These are phyloP conservation scores for Globisporangium radiosum DNA, from an alignment of 352 stramenopile species.

Conservation along the genomic window DNA sequence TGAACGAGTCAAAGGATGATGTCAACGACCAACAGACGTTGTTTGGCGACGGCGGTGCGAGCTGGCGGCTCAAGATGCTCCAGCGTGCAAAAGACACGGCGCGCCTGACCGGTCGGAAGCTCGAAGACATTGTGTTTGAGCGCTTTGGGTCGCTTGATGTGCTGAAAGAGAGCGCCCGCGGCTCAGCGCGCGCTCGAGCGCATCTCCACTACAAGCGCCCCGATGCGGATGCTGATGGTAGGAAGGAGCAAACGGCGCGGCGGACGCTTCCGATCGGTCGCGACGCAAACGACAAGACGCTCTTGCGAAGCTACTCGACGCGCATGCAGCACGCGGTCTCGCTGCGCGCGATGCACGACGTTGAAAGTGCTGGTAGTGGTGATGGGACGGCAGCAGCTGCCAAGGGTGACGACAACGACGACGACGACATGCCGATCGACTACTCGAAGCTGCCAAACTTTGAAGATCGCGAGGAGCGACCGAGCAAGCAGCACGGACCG, in stretches of 20 bases:
- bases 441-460: constrained; percentile 74
- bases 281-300: constrained; percentile 50
- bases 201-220: constrained; percentile 71
- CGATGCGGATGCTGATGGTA: constrained; percentile 10
- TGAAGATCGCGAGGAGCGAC: constrained; percentile 29
- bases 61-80: constrained; percentile 82
- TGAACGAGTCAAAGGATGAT: constrained; percentile 10
- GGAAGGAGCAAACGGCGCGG: constrained; percentile 1
- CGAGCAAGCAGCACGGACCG: no score
- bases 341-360: constrained; percentile 15
- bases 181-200: constrained; percentile 40
- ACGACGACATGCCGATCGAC: constrained; percentile 69
- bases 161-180: constrained; percentile 42
- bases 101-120: constrained; percentile 31
- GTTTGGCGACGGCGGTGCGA: constrained; percentile 70
- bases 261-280: constrained; percentile 33
- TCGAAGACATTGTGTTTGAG: constrained; percentile 60
- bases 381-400: background rate
- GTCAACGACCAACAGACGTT: constrained; percentile 18
- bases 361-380: constrained; percentile 5
- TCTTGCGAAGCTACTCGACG: constrained; percentile 56
- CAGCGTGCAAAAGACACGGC: constrained; percentile 61
- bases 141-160: constrained; percentile 49
- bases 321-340: constrained; percentile 49
- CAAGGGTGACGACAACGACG: constrained; percentile 7